These are phyloP conservation scores for Plasmodium adleri DNA, from an alignment of 169 alveolate species.

Conservation along the genomic window DNA sequence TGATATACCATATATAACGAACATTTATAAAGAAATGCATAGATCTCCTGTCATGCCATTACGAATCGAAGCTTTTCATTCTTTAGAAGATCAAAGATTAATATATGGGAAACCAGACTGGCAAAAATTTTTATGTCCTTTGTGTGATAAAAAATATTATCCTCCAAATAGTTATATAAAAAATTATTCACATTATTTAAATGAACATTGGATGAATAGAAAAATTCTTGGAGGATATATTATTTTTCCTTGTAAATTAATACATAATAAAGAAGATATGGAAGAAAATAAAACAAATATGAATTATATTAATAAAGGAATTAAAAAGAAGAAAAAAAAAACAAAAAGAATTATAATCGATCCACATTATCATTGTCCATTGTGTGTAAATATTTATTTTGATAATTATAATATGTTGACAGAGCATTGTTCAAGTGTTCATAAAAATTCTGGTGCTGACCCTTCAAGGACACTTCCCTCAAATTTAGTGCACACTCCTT, in stretches of 20 bases:
- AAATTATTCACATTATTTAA: conserved; percentile 75
- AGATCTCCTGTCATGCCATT: conserved; percentile 81
- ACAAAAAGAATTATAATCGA: conserved; percentile 35
- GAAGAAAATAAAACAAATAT: neutral
- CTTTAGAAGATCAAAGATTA: conserved; percentile 79
- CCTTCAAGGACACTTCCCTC: conserved; percentile 64
- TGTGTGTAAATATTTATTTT: conserved; percentile 39
- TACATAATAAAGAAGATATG: conserved; percentile 13
- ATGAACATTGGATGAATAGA: conserved; percentile 77
- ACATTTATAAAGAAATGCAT: conserved; percentile 75
- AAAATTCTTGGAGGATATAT: conserved; percentile 79
- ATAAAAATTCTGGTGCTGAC: conserved; percentile 62
- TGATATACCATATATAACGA: conserved; percentile 63
- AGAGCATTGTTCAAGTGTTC: conserved; percentile 39
- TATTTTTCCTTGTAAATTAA: conserved; percentile 82
- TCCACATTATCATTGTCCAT: conserved; percentile 70
- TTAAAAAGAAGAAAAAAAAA: conserved; percentile 35
- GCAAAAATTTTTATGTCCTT: conserved; percentile 80
- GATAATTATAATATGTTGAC: conserved; percentile 26
- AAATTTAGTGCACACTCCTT: conserved; percentile 52
- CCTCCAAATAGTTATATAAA: conserved; percentile 76
- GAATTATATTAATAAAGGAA: neutral
- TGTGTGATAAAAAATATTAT: conserved; percentile 75
- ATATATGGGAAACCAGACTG: conserved; percentile 76
- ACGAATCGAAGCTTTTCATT: conserved; percentile 82